Conservation (phyloP, 2,329 filamentous ascomycete genomes). For the Hypoxylon sp. region DNA sequence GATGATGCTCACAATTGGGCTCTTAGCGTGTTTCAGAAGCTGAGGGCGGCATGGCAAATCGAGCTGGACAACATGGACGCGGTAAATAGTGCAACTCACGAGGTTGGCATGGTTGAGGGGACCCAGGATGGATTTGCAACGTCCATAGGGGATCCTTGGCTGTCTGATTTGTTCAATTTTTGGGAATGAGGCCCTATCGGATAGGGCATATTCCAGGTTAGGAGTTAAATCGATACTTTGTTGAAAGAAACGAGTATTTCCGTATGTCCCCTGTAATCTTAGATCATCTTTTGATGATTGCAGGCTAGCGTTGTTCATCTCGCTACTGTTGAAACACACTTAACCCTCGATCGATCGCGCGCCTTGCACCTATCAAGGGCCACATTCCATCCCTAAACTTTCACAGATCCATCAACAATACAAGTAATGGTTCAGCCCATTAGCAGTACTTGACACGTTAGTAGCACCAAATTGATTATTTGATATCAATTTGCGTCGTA, state of each 20-base stretch:
- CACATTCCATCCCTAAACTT: background rate
- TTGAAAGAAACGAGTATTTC: too few species aligned
- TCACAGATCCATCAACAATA: background rate
- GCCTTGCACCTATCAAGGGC: too few species aligned
- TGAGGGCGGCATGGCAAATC: slow-evolving; percentile 30
- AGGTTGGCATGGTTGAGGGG: slow-evolving; percentile 8
- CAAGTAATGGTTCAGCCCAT: background rate
- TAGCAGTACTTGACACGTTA: background rate
- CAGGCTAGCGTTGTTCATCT: background rate
- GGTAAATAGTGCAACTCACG: slow-evolving; percentile 7
- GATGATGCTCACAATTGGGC: slow-evolving; percentile 31
- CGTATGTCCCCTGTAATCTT: too few species aligned
- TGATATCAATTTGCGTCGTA: background rate
- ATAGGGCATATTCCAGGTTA: background rate
- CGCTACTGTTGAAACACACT: background rate
- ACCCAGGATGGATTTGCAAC: slow-evolving; percentile 14
- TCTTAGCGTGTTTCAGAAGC: slow-evolving; percentile 28
- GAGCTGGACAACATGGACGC: slow-evolving; percentile 25
- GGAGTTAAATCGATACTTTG: background rate
- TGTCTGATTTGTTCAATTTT: slow-evolving; percentile 24
- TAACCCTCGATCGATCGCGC: too few species aligned
- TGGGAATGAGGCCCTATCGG: slow-evolving; percentile 13
- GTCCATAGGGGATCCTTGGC: slow-evolving; percentile 18
- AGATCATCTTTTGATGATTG: background rate
- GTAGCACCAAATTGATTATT: background rate